Evolutionary conservation across 208 protist species (phyloP).

Genomic region (Acanthamoeba triangularis): DNA sequence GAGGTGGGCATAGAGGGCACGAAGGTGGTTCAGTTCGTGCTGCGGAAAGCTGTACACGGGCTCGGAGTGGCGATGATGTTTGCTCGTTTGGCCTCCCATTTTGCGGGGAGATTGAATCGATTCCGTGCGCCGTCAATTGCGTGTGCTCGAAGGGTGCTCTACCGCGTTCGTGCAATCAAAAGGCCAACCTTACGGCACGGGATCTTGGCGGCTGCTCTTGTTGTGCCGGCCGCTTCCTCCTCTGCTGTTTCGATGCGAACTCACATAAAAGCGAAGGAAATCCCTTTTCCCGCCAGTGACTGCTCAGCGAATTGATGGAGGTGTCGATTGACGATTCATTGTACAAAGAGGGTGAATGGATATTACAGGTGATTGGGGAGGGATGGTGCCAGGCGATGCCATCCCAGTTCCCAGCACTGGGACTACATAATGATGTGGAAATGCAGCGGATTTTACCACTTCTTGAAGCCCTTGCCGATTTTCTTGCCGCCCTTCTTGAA

Average conservation of each 20-base stretch:
- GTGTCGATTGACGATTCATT: background rate
- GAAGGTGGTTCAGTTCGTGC: slow-evolving; percentile 43
- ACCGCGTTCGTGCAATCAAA: too few relatives aligned
- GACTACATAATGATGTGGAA: too few relatives aligned
- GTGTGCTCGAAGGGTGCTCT: too few relatives aligned
- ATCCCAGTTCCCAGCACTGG: too few relatives aligned
- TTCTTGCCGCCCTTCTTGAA: slow-evolving; percentile 53
- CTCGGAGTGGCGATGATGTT: background rate
- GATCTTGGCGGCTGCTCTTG: too few relatives aligned
- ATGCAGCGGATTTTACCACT: background rate
- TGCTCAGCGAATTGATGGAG: background rate
- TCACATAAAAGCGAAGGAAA: too few relatives aligned
- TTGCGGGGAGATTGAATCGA: background rate
- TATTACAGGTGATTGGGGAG: background rate
- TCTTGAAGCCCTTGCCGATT: slow-evolving; percentile 38
- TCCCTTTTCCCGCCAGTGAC: background rate
- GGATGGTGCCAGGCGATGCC: background rate
- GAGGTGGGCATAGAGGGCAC: slow-evolving; percentile 1
- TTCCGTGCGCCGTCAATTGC: too few relatives aligned
- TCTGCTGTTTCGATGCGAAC: too few relatives aligned
- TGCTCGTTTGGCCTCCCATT: slow-evolving; percentile 23
- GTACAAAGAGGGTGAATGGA: background rate
- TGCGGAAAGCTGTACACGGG: slow-evolving; percentile 46
- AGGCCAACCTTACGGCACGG: too few relatives aligned
- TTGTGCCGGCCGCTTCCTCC: too few relatives aligned